These are phyloP conservation scores for Annulohypoxylon nitens DNA, from an alignment of 495 filamentous ascomycete species.

Conservation along the genomic window DNA sequence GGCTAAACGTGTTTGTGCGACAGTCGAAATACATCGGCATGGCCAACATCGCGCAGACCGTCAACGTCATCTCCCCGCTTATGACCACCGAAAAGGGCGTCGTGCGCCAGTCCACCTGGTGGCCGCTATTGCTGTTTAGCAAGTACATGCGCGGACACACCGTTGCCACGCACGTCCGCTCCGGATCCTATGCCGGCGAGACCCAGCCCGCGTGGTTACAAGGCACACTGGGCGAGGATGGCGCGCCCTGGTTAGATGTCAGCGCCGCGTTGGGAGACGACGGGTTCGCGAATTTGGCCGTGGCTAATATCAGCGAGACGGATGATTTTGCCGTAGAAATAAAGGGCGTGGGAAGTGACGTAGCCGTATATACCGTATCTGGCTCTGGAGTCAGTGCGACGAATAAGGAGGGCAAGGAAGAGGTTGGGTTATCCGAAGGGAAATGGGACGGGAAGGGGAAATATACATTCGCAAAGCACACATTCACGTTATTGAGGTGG, in stretches of 20 bases:
- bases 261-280: slow-evolving; percentile 73
- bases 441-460: slow-evolving; percentile 70
- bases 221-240: slow-evolving; percentile 65
- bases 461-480: slow-evolving; percentile 74
- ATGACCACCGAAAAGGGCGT: slow-evolving; percentile 76
- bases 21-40: slow-evolving; percentile 79
- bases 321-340: slow-evolving; percentile 69
- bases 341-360: slow-evolving; percentile 63
- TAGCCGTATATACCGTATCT: slow-evolving; percentile 71
- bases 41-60: slow-evolving; percentile 84
- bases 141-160: slow-evolving; percentile 81
- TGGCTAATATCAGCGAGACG: slow-evolving; percentile 75
- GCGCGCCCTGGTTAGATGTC: slow-evolving; percentile 77
- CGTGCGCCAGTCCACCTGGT: slow-evolving; percentile 81
- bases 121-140: slow-evolving; percentile 78
- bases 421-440: slow-evolving; percentile 70
- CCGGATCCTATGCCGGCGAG: slow-evolving; percentile 70
- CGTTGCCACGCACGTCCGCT: slow-evolving; percentile 70
- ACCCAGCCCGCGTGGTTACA: slow-evolving; percentile 76
- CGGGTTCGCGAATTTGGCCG: slow-evolving; percentile 72
- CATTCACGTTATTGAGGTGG: slow-evolving; percentile 76
- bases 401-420: slow-evolving; percentile 71
- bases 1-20: slow-evolving; percentile 83
- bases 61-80: slow-evolving; percentile 82
- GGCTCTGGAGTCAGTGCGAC: slow-evolving; percentile 66